phyloP scores from a whole-genome alignment of 129 eudicot genomes.

The Saussurea involucrata region DNA sequence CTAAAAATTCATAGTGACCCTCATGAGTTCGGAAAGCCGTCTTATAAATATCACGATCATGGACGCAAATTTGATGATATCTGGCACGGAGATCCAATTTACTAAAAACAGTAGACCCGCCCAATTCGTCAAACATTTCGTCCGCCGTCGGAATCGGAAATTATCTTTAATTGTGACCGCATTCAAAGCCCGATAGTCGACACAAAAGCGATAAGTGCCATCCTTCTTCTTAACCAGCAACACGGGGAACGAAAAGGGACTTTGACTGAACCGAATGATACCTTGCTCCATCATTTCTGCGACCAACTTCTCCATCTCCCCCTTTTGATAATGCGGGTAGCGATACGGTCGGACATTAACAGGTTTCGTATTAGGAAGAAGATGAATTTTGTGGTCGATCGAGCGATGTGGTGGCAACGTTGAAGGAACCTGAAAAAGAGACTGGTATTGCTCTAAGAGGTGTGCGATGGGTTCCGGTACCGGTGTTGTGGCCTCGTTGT shows the following conservation, averaged over 20 bases:
- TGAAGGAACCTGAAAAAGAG: not conserved
- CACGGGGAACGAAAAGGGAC: not conserved
- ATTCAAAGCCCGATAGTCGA: no score
- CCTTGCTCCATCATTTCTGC: not conserved
- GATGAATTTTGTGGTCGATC: not conserved
- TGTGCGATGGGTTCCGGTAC: no score
- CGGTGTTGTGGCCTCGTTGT: no score
- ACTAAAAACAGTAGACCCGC: not conserved
- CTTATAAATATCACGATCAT: no score
- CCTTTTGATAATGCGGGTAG: constrained; percentile 11
- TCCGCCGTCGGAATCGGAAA: not conserved
- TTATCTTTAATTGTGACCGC: not conserved
- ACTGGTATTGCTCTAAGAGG: not conserved
- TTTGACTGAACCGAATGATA: not conserved
- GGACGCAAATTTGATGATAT: no score
- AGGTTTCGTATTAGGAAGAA: not conserved
- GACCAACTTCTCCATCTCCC: not conserved
- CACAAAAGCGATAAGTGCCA: not conserved
- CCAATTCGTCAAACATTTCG: not conserved
- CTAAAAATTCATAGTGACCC: no score
- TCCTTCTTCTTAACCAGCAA: not conserved
- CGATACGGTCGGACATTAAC: constrained; percentile 17
- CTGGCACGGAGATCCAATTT: not conserved
- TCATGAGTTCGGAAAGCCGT: no score
- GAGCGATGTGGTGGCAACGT: not conserved